These are phyloP conservation scores for Fusarium hainanense DNA, from an alignment of 2,329 filamentous ascomycete genomes.

Conservation along the genomic window DNA sequence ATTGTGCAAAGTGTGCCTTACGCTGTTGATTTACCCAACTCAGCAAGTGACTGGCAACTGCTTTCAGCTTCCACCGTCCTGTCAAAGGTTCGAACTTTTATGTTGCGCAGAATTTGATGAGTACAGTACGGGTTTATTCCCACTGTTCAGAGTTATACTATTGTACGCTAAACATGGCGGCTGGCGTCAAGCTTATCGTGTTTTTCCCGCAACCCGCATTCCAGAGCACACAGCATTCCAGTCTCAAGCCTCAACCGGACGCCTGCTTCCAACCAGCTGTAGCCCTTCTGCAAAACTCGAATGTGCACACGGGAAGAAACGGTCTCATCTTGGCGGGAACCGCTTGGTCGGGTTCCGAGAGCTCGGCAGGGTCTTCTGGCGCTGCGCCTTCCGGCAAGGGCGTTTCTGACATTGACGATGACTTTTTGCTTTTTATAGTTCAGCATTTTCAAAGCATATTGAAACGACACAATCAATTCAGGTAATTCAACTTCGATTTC, in stretches of 20 bases:
- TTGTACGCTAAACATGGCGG: background rate
- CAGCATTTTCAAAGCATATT: background rate
- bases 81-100: background rate
- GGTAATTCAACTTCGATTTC: background rate
- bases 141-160: conserved; percentile 5
- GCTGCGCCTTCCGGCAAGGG: conserved; percentile 12
- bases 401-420: background rate
- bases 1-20: conserved; percentile 18
- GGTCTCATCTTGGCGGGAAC: conserved; percentile 23
- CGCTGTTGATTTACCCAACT: background rate
- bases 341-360: conserved; percentile 18
- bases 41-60: background rate
- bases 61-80: background rate
- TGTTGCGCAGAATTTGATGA: background rate
- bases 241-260: conserved; percentile 5
- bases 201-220: conserved; percentile 23
- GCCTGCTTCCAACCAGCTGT: background rate
- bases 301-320: conserved; percentile 5
- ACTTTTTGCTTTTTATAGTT: background rate
- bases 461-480: background rate
- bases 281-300: no score
- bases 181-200: conserved; percentile 20
- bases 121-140: background rate
- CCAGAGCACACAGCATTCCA: conserved; percentile 18
- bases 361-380: conserved; percentile 24